phyloP scores from a whole-genome alignment of 257 asterid genomes.

The Paulownia fortunei region DNA sequence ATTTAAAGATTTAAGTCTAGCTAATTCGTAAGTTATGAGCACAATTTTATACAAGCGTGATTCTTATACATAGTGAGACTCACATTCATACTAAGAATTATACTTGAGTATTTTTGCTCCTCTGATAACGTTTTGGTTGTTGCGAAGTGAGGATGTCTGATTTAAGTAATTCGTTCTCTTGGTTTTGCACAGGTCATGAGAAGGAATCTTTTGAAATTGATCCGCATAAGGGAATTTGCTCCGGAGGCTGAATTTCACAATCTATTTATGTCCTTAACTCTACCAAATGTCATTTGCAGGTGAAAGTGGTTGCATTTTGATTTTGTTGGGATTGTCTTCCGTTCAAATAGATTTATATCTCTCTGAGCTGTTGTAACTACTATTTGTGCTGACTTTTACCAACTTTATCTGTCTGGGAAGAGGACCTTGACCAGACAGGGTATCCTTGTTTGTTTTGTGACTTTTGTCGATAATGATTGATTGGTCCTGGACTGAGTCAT shows the following conservation, averaged over 20 bases:
- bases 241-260: conserved; percentile 86
- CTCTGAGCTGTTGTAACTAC: background rate
- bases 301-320: conserved; percentile 25
- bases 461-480: background rate
- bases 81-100: background rate
- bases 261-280: conserved; percentile 51
- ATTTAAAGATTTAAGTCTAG: background rate
- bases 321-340: background rate
- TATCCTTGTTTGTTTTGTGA: background rate
- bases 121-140: conserved; percentile 1
- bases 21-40: background rate
- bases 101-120: background rate
- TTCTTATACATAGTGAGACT: background rate
- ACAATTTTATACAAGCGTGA: background rate
- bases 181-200: conserved; percentile 79
- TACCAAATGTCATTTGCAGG: conserved; percentile 98
- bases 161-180: conserved; percentile 7
- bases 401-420: background rate
- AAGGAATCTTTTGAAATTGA: conserved; percentile 83
- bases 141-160: background rate
- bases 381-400: background rate
- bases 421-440: background rate
- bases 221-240: conserved; percentile 89
- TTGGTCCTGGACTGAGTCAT: background rate
- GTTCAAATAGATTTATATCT: background rate